These are phyloP conservation scores for Pseudoscleropodium purum DNA, from an alignment of 225 moss, liverwort and hornwort species.

Conservation along the genomic window DNA sequence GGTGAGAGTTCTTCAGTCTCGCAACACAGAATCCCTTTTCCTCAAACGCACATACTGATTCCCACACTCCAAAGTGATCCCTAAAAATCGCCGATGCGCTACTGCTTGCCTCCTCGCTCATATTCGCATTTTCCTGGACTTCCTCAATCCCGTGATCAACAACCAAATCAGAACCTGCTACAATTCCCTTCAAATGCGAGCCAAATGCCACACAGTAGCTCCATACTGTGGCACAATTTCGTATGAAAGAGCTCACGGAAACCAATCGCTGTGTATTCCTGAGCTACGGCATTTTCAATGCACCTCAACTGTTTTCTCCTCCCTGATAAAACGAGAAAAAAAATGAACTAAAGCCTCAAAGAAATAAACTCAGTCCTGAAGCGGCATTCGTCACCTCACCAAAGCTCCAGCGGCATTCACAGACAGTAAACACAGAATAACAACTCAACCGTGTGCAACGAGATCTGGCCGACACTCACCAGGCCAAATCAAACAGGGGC, in stretches of 20 bases:
- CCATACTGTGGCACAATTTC: not conserved
- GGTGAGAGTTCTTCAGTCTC: not conserved
- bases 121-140: constrained; percentile 15
- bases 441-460: not conserved
- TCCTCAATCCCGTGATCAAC: not conserved
- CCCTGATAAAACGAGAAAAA: not conserved
- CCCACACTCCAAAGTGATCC: constrained; percentile 9
- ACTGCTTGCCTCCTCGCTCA: not conserved
- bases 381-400: not conserved
- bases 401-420: not conserved
- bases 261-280: not conserved
- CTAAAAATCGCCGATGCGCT: not conserved
- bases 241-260: not conserved
- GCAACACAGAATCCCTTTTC: constrained; percentile 8
- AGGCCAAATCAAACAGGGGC: not conserved
- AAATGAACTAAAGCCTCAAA: not conserved
- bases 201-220: not conserved
- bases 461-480: constrained; percentile 1
- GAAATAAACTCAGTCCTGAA: not conserved
- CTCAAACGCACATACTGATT: not conserved
- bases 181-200: not conserved
- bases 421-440: not conserved
- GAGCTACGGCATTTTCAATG: not conserved
- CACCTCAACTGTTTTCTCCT: not conserved
- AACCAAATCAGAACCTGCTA: not conserved